Percentiles rank a stretch among this genome's conserved stretches.
Evolutionary conservation across 2,329 filamentous ascomycete species (phyloP).

Genomic region (Hypomyces rosellus): DNA sequence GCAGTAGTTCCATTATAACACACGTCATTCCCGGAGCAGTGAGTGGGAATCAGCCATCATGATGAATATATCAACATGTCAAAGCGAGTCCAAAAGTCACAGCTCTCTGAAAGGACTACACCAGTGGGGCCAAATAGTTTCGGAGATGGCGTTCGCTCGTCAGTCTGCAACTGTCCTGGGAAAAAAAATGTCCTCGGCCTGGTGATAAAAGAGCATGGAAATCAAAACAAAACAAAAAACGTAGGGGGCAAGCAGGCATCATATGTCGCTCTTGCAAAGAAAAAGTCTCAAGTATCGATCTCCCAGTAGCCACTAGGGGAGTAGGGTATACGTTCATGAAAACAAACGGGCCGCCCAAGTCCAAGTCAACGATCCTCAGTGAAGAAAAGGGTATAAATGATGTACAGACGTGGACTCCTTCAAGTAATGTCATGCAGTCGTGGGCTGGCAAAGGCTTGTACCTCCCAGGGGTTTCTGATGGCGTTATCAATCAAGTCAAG

Average conservation of each 20-base stretch:
- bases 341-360: conserved; percentile 12
- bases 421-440: conserved; percentile 21
- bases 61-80: conserved; percentile 7
- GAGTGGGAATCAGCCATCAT: conserved; percentile 1
- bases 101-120: conserved; percentile 5
- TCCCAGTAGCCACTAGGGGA: conserved; percentile 5
- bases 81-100: conserved; percentile 11
- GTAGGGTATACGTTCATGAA: conserved; percentile 17
- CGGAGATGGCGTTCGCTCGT: conserved; percentile 6
- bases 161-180: conserved; percentile 1
- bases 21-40: conserved; percentile 7
- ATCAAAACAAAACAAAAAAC: not conserved
- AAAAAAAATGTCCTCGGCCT: conserved; percentile 7
- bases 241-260: conserved; percentile 1
- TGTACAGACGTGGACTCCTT: conserved; percentile 29
- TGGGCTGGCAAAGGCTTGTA: conserved; percentile 16
- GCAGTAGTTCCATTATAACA: not conserved
- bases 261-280: not conserved
- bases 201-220: conserved; percentile 5
- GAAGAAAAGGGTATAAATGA: conserved; percentile 17
- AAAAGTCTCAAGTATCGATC: conserved; percentile 1
- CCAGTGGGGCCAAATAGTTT: conserved; percentile 1
- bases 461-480: conserved; percentile 6
- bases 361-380: conserved; percentile 18
- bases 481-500: conserved; percentile 28